Evolutionary conservation across 352 stramenopile species (phyloP), one percentile per base, ranked within the genome.

Genomic region (Blastocystis sp.): DNA sequence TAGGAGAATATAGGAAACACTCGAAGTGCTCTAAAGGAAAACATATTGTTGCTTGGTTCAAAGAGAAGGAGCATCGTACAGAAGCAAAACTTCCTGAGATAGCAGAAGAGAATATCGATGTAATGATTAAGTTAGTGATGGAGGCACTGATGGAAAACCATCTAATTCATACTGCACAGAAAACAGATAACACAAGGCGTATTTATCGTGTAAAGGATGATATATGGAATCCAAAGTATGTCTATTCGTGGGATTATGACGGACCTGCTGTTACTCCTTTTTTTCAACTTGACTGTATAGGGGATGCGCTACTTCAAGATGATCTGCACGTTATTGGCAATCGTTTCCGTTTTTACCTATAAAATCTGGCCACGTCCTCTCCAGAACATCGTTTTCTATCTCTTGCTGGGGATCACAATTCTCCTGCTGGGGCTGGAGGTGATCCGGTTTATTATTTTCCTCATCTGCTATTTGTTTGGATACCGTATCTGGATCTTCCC

Each of bases 401-500:
- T 45, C 3, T 66, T 53, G 13, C 50, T 85, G 20, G 45, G 37
- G 8, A 30, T 85, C 20, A 54, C 54, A 20, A 2, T 85, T 18
- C 53, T n/a, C 30, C 26, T 85, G 56, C 45, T 85, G 24, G 73
- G 24, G 7, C 56, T 85, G 37, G 73, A 85, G 24, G 55, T 85
- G 16, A 39, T 85, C 39, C 73, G 73, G 3, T 85, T 85, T 53
- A 3, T 68, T 13, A 39, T 85, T 4, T 85, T 85, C 47, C 73
- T 85, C 37, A 30, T 85, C 8, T 85, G 73, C 55, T 62, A 62
- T 43, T 37, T 85, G n/a, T 85, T 85, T 43, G 73, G 73, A 7
- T 85, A 85, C 34, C 53, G 73, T 37, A 85, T 85, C 30, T 85
- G 73, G 73, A 85, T 85, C 55, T 85, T 85, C 73, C 73, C 73